Evolutionary conservation across 768 basidiomycete species (phyloP), one percentile per base, ranked within the genome.

Genomic region (Agaricus sinodeliciosus): DNA sequence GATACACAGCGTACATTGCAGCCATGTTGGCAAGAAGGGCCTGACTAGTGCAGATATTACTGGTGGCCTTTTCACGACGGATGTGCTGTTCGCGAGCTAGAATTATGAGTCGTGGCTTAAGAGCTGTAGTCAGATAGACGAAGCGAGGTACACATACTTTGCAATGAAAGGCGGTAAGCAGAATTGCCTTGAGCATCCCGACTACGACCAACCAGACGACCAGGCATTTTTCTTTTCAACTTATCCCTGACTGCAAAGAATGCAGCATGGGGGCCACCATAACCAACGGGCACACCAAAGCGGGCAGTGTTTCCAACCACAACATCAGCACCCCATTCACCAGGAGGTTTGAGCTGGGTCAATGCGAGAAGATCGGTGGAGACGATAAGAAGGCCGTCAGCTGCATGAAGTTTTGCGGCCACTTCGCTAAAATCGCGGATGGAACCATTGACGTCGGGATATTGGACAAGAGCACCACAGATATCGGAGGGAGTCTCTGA

Each of bases 1-100:
- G 96, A 67, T 96, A 98, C 18, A 97, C 82, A 5, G 94, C 94
- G 64, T 93, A 94, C 95, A 99, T 97, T 34, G 94, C 94, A 16
- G 96, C 92, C 92, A 97, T 97, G 70, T 99, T 99, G 16, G 96
- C 96, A 25, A 99, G 87, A 15, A 99, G 81, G 0, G 93, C 96
- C 70, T 99, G 94, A 59, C 90, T 91, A 5, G 96, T 99, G 66
- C 96, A 99, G 55, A 99, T 96, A 64, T 98, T 98, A 63, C 90
- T 94, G 3, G 96, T 99, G 0, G 96, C 95, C 72, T 94, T 97
- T 67, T 99, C 95, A 18, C 95, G 88, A 55, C 95, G 87, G 58
- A 97, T 96, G 63, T 96, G 94, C 69, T 95, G 94, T 66, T 96
- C 93, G 25, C 94, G 89, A 54, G 94, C 92, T 95, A 54, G 41